A percentile compares a stretch with the other conserved stretches of the same genome.
phyloP scores from a whole-genome alignment of 805 yeast genomes.

The Yarrowia sp. region DNA sequence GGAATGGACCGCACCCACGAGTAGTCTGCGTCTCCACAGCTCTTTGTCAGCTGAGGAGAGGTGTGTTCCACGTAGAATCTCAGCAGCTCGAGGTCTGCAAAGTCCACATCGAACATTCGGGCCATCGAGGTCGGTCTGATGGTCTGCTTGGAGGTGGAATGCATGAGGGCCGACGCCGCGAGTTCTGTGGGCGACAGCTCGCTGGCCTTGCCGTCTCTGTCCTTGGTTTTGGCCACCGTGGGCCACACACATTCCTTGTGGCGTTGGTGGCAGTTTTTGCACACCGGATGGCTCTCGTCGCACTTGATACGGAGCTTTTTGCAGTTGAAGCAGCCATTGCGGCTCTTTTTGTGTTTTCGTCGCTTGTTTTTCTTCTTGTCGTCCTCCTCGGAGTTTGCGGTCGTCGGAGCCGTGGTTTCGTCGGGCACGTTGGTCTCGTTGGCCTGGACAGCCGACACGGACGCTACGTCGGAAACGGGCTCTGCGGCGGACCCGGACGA shows the following conservation, averaged over 20 bases:
- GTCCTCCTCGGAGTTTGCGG: constrained; percentile 23
- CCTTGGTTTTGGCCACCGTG: constrained; percentile 16
- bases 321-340: constrained; percentile 45
- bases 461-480: constrained; percentile 1
- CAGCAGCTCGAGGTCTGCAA: constrained; percentile 35
- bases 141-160: constrained; percentile 30
- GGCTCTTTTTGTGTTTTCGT: constrained; percentile 44
- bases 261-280: constrained; percentile 43
- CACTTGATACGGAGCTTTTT: constrained; percentile 45
- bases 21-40: constrained; percentile 37
- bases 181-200: constrained; percentile 29
- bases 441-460: constrained; percentile 8
- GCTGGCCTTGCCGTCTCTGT: constrained; percentile 12
- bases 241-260: constrained; percentile 42
- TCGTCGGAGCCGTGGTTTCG: constrained; percentile 3
- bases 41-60: constrained; percentile 18
- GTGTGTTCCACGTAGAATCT: constrained; percentile 36
- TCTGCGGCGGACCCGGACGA: constrained; percentile 23
- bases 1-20: constrained; percentile 38
- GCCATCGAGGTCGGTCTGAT: constrained; percentile 33
- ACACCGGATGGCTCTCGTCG: constrained; percentile 44
- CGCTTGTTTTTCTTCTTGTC: constrained; percentile 41
- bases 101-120: constrained; percentile 37
- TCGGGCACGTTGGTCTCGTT: neutral
- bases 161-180: constrained; percentile 30